Evolutionary conservation across 2,329 filamentous ascomycete genomes (phyloP).

Genomic region (Metarhizium sp.): DNA sequence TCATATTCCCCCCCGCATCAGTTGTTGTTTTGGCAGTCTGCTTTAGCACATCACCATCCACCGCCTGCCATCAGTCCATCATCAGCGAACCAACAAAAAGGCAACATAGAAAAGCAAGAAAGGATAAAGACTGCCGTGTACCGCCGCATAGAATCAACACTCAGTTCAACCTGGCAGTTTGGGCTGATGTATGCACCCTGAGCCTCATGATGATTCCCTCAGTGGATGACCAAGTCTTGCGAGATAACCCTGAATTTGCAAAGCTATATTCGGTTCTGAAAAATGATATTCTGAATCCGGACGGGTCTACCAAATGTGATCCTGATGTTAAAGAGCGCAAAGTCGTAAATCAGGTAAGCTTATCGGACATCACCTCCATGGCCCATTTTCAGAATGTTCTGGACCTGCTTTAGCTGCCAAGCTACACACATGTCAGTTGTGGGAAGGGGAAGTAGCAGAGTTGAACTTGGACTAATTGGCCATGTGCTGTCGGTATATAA

Average conservation of each 20-base stretch:
- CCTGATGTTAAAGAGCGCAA: constrained; percentile 40
- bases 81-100: too few relatives aligned
- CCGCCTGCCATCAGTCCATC: too few relatives aligned
- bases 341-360: constrained; percentile 36
- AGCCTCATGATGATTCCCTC: constrained; percentile 43
- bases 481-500: neutral
- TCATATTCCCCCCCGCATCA: too few relatives aligned
- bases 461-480: neutral
- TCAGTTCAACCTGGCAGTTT: neutral
- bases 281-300: constrained; percentile 42
- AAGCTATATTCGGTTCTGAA: constrained; percentile 46
- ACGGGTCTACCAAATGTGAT: constrained; percentile 48
- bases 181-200: neutral
- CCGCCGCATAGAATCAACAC: neutral
- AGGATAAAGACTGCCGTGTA: too few relatives aligned
- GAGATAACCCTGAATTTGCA: constrained; percentile 51
- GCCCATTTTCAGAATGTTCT: neutral
- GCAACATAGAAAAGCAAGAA: too few relatives aligned
- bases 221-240: constrained; percentile 43
- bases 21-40: too few relatives aligned
- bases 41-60: too few relatives aligned
- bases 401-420: neutral
- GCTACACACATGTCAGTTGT: too few relatives aligned
- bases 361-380: neutral
- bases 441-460: too few relatives aligned